These are phyloP conservation scores for Spatholobus suberectus DNA, from an alignment of 306 rosid species.

Conservation along the genomic window DNA sequence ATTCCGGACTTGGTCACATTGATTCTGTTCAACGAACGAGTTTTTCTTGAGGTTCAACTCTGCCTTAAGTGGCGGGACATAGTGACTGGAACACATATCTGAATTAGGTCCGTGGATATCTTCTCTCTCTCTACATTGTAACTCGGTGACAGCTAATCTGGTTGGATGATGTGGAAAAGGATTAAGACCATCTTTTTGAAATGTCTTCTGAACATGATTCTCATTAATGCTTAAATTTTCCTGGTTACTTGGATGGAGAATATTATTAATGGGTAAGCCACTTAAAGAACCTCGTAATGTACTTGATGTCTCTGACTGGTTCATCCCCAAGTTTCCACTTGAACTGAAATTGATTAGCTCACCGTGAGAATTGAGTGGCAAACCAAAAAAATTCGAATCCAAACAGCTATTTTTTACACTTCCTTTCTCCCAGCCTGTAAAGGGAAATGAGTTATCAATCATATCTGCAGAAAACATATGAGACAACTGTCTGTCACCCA, in stretches of 20 bases:
- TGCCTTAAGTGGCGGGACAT: constrained; percentile 51
- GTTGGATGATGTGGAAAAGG: constrained; percentile 69
- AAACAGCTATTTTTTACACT: constrained; percentile 46
- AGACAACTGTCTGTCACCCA: constrained; percentile 47
- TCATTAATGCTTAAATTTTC: constrained; percentile 52
- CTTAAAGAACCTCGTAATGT: constrained; percentile 49
- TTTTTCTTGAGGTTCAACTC: constrained; percentile 46
- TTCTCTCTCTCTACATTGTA: constrained; percentile 58
- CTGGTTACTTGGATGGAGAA: constrained; percentile 45
- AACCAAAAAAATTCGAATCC: constrained; percentile 64
- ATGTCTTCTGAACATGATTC: constrained; percentile 57
- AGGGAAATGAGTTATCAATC: constrained; percentile 50
- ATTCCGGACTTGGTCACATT: constrained; percentile 52
- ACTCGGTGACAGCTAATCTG: constrained; percentile 59
- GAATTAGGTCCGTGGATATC: constrained; percentile 54
- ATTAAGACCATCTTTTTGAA: constrained; percentile 51
- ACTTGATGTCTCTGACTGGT: constrained; percentile 57
- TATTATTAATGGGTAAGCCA: constrained; percentile 49
- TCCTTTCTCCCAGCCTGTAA: constrained; percentile 60
- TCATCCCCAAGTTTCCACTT: constrained; percentile 48
- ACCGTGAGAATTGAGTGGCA: constrained; percentile 97
- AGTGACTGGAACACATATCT: constrained; percentile 52
- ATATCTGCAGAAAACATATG: constrained; percentile 50
- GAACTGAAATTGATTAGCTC: constrained; percentile 81
- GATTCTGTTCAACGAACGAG: constrained; percentile 54